These are phyloP conservation scores for Roridomyces roridus DNA, from an alignment of 768 basidiomycete species.

Conservation along the genomic window DNA sequence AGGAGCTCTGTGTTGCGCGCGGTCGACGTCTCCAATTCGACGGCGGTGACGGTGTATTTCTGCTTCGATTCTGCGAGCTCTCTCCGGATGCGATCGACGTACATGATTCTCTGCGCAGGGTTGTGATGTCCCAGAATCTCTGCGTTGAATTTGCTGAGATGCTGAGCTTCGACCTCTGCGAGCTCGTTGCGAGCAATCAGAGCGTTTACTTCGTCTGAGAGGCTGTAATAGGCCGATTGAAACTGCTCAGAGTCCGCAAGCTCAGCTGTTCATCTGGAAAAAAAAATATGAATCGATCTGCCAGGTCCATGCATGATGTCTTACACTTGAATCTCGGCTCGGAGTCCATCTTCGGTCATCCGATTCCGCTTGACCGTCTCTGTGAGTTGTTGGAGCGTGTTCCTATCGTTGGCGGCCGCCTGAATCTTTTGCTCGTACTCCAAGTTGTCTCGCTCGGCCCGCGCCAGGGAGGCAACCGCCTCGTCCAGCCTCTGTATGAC, in stretches of 20 bases:
- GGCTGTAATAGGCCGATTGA: conserved; percentile 71
- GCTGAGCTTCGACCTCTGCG: conserved; percentile 79
- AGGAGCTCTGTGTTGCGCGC: conserved; percentile 52
- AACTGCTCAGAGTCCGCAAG: conserved; percentile 67
- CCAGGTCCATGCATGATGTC: conserved; percentile 31
- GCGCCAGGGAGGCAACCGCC: conserved; percentile 27
- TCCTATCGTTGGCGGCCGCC: conserved; percentile 52
- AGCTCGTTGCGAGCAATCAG: conserved; percentile 75
- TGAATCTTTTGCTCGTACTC: conserved; percentile 34
- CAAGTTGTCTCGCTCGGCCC: conserved; percentile 23
- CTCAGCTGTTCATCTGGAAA: conserved; percentile 49
- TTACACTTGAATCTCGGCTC: conserved; percentile 72
- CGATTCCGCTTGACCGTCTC: conserved; percentile 59
- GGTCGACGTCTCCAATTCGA: conserved; percentile 54
- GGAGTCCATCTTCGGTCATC: conserved; percentile 71
- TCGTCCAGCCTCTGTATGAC: conserved; percentile 29
- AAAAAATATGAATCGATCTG: not conserved
- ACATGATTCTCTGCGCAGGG: conserved; percentile 84
- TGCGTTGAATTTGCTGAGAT: conserved; percentile 83
- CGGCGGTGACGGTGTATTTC: conserved; percentile 54
- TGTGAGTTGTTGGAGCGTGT: conserved; percentile 53
- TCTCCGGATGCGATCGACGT: conserved; percentile 82
- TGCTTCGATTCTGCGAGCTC: conserved; percentile 82
- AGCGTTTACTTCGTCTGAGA: conserved; percentile 67
- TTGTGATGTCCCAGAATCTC: conserved; percentile 87